Base-by-base conservation (phyloP, 139 green algal species). In the Edaphochlamys debaryana region DNA sequence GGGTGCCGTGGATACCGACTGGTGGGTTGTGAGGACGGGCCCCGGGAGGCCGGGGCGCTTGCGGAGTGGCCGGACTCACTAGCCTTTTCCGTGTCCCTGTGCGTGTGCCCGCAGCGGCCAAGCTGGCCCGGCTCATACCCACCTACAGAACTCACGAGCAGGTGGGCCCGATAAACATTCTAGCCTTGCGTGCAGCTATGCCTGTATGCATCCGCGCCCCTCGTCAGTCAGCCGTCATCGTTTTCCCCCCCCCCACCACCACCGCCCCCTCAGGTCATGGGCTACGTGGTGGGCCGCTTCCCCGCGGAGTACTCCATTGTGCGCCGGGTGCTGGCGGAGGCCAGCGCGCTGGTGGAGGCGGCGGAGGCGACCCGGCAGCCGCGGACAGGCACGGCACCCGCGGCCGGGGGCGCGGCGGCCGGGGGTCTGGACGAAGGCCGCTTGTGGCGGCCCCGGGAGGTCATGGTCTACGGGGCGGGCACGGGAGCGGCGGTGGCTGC, bases 241-340 rank as follows among this genome's bases (percentile, higher is more conserved):
- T 6, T 34, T 1, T 1, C 23, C 38, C 67, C 67, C 3, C 20
- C 37, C 40, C 38, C 8, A 38, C 40, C 20, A 9, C 41, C 40
- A 25, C 30, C 40, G 9, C 8, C 3, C 38, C 3, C 32, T 0
- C 36, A 89, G 70, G 77, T 78, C 0, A 41, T 80, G 36, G 86
- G 80, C 19, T 90, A 90, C 78, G 40, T 85, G 7, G 62, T 87
- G 17, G 32, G 40, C 9, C 81, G 86, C 20, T 56, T 90, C 52
- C 54, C 69, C 6, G 66, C 74, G 22, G 84, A 80, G 27, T 87
- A 87, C 48, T 82, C 87, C 2, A 78, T 80, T 2, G 66, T 42
- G 19, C 22, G 20, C 29, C 82, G 71, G 30, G 76, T 88, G 30
- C 75, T 90, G 36, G n/a, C 29, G 4, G 66, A 84, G 66, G n/a